Evolutionary conservation across 2,329 filamentous ascomycete genomes (phyloP).

Genomic region (Venturia pyrina): DNA sequence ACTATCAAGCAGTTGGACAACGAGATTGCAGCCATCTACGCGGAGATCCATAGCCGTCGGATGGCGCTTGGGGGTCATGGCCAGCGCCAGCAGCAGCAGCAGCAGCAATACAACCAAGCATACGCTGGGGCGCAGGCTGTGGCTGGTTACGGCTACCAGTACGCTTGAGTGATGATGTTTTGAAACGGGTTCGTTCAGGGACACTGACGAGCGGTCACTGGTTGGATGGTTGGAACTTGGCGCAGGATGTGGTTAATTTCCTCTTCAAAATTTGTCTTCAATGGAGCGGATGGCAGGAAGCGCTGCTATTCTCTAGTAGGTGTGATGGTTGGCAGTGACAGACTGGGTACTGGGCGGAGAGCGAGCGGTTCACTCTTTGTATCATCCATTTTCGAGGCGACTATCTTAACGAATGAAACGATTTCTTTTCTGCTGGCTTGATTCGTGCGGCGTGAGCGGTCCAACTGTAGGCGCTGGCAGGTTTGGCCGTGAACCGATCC

Average conservation of each 20-base stretch:
- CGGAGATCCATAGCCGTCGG: constrained; percentile 36
- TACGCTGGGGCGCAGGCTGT: not conserved
- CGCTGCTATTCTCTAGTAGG: not conserved
- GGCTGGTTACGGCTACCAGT: not conserved
- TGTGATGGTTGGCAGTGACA: constrained; percentile 3
- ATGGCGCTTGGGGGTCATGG: not conserved
- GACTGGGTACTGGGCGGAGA: not conserved
- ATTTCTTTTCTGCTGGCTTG: constrained; percentile 9
- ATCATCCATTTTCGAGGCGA: not conserved
- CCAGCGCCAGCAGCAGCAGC: not conserved
- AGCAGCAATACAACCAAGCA: constrained; percentile 1
- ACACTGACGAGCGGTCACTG: not conserved
- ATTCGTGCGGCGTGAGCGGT: constrained; percentile 4
- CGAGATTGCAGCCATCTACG: constrained; percentile 57
- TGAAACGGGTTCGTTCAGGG: not conserved
- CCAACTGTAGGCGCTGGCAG: constrained; percentile 2
- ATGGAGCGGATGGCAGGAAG: constrained; percentile 2
- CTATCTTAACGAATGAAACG: constrained; percentile 12
- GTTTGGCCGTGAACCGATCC: constrained; percentile 3
- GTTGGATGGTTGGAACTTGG: not conserved
- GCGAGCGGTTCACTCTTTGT: constrained; percentile 12
- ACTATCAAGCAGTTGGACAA: constrained; percentile 61
- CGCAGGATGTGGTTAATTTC: not conserved
- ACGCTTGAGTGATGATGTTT: not conserved
- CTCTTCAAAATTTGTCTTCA: constrained; percentile 8